Evolutionary conservation across 192 early-diverging fungal genomes (phyloP), one percentile per base, ranked within the genome.

Genomic region (Entophlyctis helioformis): DNA sequence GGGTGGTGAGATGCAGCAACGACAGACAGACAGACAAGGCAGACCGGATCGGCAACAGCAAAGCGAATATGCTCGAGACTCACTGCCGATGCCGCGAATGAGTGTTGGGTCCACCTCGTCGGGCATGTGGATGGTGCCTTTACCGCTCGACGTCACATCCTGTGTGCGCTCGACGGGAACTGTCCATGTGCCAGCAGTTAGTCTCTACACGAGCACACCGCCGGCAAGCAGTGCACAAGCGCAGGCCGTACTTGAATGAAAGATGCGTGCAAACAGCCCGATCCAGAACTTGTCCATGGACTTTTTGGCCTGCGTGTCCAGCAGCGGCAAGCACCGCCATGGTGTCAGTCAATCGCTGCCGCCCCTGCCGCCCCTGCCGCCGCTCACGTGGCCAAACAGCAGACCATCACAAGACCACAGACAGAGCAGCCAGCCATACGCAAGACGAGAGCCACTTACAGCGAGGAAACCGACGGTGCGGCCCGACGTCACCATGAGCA

Each of bases 91-190:
- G 29, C 87, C 89, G 19, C 57, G 66, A 26, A 95, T 69, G 24
- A 77, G 56, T n/a, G 74, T 62, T 5, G 85, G 85, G 27, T 85
- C 72, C 57, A 50, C 78, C 70, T 25, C 67, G 62, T 88, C 79
- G 4, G 71, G 45, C 2, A 88, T 57, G 32, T 66, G 64, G 44
- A 97, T 78, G 25, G 52, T 68, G 20, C 92, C 92, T 36, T 58
- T 57, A 6, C 87, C 87, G n/a, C 42, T 40, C 37, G 71, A 72
- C 24, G 82, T 84, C 32, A 89, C 56, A 68, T 98, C 95, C 61
- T 96, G 92, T 46, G 91, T 84, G 34, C 95, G 72, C 37, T 81
- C 76, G 13, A 98, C 95, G 8, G 92, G 86, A 57, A 98, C 84
- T 87, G 58, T 38, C 9, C 8, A 8, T 49, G 10, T 12, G 12